Evolutionary conservation across 805 yeast species (phyloP).

Genomic region (Candida ovalis): DNA sequence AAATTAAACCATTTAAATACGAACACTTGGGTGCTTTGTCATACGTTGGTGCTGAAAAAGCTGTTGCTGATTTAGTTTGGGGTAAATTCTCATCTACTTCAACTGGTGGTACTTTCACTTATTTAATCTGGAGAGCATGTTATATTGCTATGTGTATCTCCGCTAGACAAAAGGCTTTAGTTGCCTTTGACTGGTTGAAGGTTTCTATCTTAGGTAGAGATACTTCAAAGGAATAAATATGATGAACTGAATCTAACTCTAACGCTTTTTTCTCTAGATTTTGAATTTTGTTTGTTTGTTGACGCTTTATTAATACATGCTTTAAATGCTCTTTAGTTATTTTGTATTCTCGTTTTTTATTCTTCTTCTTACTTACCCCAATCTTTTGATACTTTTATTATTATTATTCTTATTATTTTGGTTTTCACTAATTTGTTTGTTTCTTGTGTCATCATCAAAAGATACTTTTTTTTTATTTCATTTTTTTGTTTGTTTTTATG

Average conservation of each 20-base stretch:
- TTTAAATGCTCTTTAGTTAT: not conserved
- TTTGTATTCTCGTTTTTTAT: not conserved
- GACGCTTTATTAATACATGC: not conserved
- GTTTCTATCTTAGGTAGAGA: constrained; percentile 52
- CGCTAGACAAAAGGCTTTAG: constrained; percentile 48
- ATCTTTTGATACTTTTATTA: too few relatives aligned
- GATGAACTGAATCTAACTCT: not conserved
- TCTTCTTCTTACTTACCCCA: not conserved
- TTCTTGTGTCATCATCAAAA: not conserved
- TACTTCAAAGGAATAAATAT: constrained; percentile 44
- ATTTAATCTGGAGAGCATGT: constrained; percentile 53
- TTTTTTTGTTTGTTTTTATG: not conserved
- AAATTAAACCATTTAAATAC: constrained; percentile 38
- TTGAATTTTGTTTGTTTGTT: not conserved
- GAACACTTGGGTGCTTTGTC: constrained; percentile 53
- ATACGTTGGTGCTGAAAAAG: constrained; percentile 53
- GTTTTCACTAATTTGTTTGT: not conserved
- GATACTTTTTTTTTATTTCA: not conserved
- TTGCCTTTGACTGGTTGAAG: constrained; percentile 50
- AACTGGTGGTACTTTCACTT: constrained; percentile 51
- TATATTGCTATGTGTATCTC: constrained; percentile 54
- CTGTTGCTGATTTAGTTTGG: constrained; percentile 56
- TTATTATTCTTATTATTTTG: not conserved
- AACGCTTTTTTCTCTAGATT: not conserved
- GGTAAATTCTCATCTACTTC: constrained; percentile 46